Percentiles rank a stretch among this genome's conserved stretches.
phyloP scores from a whole-genome alignment of 192 early-diverging fungal genomes.

The Rhizophagus clarus region DNA sequence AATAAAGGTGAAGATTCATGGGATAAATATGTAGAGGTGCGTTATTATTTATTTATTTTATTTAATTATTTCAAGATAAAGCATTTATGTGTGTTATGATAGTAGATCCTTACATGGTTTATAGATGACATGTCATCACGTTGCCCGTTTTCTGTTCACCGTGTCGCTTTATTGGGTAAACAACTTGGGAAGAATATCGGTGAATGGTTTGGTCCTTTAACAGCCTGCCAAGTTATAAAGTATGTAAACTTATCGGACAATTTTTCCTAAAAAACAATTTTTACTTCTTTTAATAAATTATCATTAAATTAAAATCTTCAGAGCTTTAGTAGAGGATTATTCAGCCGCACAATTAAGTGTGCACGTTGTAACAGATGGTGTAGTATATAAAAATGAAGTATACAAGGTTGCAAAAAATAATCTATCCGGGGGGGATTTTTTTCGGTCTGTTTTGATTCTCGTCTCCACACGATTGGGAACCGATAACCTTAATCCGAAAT shows the following conservation, averaged over 20 bases:
- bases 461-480: slow-evolving; percentile 90
- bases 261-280: not conserved
- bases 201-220: slow-evolving; percentile 97
- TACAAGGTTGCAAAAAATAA: slow-evolving; percentile 52
- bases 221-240: slow-evolving; percentile 80
- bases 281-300: not conserved
- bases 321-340: slow-evolving; percentile 62
- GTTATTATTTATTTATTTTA: slow-evolving; percentile 8
- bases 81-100: not conserved
- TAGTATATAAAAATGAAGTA: slow-evolving; percentile 76
- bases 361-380: slow-evolving; percentile 82
- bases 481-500: slow-evolving; percentile 85
- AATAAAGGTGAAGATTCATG: slow-evolving; percentile 38
- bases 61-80: not conserved
- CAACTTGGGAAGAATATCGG: slow-evolving; percentile 90
- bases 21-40: slow-evolving; percentile 49
- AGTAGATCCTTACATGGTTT: slow-evolving; percentile 75
- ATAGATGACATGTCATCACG: slow-evolving; percentile 70
- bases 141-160: slow-evolving; percentile 90
- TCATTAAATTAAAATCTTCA: slow-evolving; percentile 23
- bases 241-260: slow-evolving; percentile 37
- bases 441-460: slow-evolving; percentile 78
- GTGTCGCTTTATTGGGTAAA: slow-evolving; percentile 81
- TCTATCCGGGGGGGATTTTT: slow-evolving; percentile 37
- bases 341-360: slow-evolving; percentile 61